A percentile compares a stretch with the other conserved stretches of the same genome.
Conservation (phyloP, 108 stramenopile species). For the Aurantiochytrium sp. region DNA sequence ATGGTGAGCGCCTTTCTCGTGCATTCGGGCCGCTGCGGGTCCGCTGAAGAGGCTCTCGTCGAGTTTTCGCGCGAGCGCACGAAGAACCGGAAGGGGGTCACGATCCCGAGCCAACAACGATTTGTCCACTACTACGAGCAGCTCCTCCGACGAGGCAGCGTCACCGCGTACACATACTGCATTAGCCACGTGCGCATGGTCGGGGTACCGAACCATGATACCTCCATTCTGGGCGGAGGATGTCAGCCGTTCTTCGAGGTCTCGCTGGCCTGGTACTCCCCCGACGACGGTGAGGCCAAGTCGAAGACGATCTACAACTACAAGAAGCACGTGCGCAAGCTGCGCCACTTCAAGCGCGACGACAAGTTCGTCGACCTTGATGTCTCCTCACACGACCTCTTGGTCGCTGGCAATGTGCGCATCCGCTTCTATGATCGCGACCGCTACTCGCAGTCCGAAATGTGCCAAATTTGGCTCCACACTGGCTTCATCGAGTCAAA, state of each 20-base stretch:
- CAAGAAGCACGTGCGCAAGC: background rate
- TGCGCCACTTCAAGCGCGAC: constrained; percentile 36
- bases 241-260: constrained; percentile 26
- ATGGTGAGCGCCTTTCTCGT: constrained; percentile 53
- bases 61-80: constrained; percentile 40
- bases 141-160: background rate
- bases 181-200: constrained; percentile 37
- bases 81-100: constrained; percentile 45
- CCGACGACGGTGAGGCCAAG: background rate
- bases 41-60: constrained; percentile 39
- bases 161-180: constrained; percentile 8
- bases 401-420: constrained; percentile 35
- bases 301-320: constrained; percentile 24
- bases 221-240: background rate
- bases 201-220: constrained; percentile 35
- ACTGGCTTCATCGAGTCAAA: constrained; percentile 40
- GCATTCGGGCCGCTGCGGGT: constrained; percentile 13
- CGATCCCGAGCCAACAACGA: constrained; percentile 47
- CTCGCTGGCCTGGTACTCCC: background rate
- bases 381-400: constrained; percentile 4
- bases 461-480: constrained; percentile 51
- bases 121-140: constrained; percentile 47
- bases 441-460: background rate
- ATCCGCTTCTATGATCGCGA: constrained; percentile 42
- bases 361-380: constrained; percentile 46